Evolutionary conservation across 441 rosid genomes (phyloP).

Genomic region (Theobroma grandiflorum): DNA sequence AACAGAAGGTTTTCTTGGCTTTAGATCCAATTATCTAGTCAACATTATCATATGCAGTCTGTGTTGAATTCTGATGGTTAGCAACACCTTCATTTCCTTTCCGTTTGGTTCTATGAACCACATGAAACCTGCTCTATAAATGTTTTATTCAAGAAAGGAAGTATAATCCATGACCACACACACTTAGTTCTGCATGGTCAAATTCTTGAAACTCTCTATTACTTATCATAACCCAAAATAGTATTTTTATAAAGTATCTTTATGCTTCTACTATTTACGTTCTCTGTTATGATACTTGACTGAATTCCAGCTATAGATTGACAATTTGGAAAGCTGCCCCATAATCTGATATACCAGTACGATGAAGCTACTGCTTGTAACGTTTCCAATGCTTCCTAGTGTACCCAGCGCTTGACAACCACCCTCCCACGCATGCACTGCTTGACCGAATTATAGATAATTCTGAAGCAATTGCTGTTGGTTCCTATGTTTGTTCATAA

Average conservation of each 20-base stretch:
- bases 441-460: not conserved
- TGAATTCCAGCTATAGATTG: constrained; percentile 4
- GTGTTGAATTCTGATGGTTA: not conserved
- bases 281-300: not conserved
- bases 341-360: not conserved
- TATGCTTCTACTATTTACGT: not conserved
- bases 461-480: not conserved
- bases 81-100: not conserved
- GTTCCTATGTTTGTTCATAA: not conserved
- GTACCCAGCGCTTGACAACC: not conserved
- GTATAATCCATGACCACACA: not conserved
- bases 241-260: not conserved
- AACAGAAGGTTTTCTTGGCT: constrained; percentile 2
- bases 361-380: not conserved
- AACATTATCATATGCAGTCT: not conserved
- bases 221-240: not conserved
- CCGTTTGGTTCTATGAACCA: not conserved
- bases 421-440: not conserved
- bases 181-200: not conserved
- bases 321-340: not conserved
- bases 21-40: not conserved
- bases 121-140: not conserved
- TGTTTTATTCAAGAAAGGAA: not conserved
- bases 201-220: not conserved
- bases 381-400: not conserved